Evolutionary conservation across 495 filamentous ascomycete species (phyloP).

Genomic region (Neurospora sp.): DNA sequence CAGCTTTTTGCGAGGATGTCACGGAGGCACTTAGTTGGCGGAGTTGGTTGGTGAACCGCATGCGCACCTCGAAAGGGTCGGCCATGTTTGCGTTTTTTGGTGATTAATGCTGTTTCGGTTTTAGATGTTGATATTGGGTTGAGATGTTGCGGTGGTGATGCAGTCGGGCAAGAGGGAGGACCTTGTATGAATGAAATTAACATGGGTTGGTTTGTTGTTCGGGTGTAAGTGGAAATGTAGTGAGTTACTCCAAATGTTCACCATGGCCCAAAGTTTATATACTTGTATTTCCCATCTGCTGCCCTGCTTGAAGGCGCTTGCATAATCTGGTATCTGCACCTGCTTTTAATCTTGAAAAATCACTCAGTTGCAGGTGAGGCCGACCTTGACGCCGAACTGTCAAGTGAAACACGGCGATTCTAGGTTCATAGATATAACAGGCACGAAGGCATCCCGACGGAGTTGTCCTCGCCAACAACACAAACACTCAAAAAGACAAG

Average conservation of each 20-base stretch:
- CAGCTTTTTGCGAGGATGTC: conserved; percentile 81
- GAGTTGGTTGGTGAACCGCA: conserved; percentile 86
- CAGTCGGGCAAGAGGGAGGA: neutral
- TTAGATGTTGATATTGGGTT: neutral
- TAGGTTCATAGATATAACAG: neutral
- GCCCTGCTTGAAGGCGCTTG: neutral
- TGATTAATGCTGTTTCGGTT: neutral
- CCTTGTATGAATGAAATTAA: neutral
- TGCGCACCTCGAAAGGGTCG: conserved; percentile 96
- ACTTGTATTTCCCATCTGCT: neutral
- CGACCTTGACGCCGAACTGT: neutral
- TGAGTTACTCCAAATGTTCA: neutral
- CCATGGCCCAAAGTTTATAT: neutral
- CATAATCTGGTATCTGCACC: neutral
- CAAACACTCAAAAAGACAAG: neutral
- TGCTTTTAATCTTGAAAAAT: neutral
- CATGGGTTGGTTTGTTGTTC: neutral
- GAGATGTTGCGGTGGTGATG: neutral
- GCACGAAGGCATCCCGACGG: neutral
- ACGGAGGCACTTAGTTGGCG: conserved; percentile 82
- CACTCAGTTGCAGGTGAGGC: neutral
- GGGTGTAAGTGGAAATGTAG: neutral
- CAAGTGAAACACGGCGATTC: neutral
- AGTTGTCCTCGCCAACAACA: too few relatives aligned
- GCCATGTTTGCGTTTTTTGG: conserved; percentile 43